Evolutionary conservation across 2,329 filamentous ascomycete genomes (phyloP).

Genomic region (Mycosphaerella arachidis): DNA sequence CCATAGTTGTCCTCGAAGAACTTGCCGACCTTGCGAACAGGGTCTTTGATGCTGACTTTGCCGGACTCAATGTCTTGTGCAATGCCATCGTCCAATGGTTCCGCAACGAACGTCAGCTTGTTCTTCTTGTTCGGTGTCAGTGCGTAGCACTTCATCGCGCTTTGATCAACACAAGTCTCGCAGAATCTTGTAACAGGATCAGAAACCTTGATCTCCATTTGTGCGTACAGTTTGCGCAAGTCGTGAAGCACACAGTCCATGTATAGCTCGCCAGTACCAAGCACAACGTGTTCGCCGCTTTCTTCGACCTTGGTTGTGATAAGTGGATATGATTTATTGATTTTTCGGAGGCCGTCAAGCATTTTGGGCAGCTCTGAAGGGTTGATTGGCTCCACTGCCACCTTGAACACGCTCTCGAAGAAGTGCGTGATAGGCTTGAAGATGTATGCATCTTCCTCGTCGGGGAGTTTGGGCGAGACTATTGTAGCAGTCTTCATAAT

Average conservation of each 20-base stretch:
- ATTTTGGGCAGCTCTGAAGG: constrained; percentile 97
- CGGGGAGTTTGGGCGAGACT: constrained; percentile 71
- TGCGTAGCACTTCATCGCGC: constrained; percentile 95
- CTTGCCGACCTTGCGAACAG: constrained; percentile 86
- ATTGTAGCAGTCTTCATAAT: constrained; percentile 97
- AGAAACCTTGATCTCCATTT: constrained; percentile 99
- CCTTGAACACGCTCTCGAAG: constrained; percentile 95
- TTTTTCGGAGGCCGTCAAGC: constrained; percentile 91
- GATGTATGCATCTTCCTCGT: constrained; percentile 90
- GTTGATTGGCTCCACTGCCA: constrained; percentile 96
- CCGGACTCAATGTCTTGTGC: constrained; percentile 91
- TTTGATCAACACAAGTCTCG: constrained; percentile 96
- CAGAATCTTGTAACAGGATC: constrained; percentile 97
- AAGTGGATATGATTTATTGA: constrained; percentile 96
- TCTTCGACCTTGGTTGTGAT: constrained; percentile 97
- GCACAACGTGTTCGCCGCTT: constrained; percentile 89
- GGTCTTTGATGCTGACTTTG: constrained; percentile 85
- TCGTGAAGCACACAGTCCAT: constrained; percentile 99
- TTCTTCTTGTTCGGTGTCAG: constrained; percentile 99
- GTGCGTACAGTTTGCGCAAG: constrained; percentile 84
- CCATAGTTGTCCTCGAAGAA: constrained; percentile 97
- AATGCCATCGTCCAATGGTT: constrained; percentile 91
- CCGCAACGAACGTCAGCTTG: constrained; percentile 97
- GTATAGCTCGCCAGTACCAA: constrained; percentile 96
- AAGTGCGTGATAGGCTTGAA: constrained; percentile 92